phyloP scores from a whole-genome alignment of 129 eudicot species.

The Arctium lappa region DNA sequence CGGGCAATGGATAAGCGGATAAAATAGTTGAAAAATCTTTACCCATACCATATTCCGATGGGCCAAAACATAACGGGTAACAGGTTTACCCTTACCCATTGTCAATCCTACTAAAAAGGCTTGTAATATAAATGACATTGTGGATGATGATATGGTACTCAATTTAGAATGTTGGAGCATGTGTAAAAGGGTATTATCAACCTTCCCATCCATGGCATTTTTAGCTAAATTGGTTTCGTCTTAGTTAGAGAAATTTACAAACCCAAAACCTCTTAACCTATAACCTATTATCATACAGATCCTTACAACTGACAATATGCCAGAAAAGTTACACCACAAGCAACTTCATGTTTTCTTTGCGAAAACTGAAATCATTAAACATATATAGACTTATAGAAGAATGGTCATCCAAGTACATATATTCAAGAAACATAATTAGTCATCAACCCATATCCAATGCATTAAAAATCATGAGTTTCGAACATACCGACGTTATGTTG shows the following conservation, averaged over 20 bases:
- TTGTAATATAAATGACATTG: conserved; percentile 24
- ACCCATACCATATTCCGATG: too few relatives aligned
- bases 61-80: too few relatives aligned
- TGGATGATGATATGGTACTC: not conserved
- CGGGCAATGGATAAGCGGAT: too few relatives aligned
- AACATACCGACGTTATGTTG: not conserved
- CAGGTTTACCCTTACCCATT: too few relatives aligned
- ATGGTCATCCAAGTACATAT: not conserved
- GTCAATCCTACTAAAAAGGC: conserved; percentile 33
- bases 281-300: conserved; percentile 49
- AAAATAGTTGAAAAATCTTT: too few relatives aligned
- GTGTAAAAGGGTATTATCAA: not conserved
- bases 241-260: conserved; percentile 52
- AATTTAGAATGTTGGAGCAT: not conserved
- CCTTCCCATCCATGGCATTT: conserved; percentile 88
- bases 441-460: not conserved
- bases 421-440: not conserved
- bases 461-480: not conserved
- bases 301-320: conserved; percentile 38
- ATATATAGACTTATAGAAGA: too few relatives aligned
- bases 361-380: not conserved
- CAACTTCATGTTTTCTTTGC: not conserved
- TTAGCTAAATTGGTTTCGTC: conserved; percentile 62
- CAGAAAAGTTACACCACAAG: not conserved
- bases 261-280: conserved; percentile 78